These are phyloP conservation scores for Nothopassalora personata DNA, from an alignment of 2,329 filamentous ascomycete species.

Conservation along the genomic window DNA sequence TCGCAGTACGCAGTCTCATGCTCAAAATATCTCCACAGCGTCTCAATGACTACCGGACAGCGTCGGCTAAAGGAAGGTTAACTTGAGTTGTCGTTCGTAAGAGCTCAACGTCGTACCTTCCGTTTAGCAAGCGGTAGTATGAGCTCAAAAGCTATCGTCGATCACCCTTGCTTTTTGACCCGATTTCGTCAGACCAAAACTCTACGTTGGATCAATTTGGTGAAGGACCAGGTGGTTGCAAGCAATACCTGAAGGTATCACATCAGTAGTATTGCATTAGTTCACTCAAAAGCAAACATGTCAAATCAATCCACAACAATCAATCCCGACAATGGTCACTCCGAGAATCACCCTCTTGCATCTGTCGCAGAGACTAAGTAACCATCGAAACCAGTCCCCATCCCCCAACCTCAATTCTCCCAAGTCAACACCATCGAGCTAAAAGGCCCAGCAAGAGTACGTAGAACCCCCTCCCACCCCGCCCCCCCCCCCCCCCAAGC, in stretches of 20 bases:
- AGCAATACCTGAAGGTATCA: not conserved
- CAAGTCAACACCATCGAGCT: slow-evolving; percentile 17
- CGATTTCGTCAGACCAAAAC: not conserved
- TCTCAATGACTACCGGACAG: too few species aligned
- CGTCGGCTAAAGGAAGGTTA: too few species aligned
- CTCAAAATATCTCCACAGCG: too few species aligned
- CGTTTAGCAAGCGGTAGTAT: too few species aligned
- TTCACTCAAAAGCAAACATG: not conserved
- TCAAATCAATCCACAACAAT: not conserved
- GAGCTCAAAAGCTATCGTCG: not conserved
- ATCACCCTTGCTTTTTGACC: not conserved
- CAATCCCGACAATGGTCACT: not conserved
- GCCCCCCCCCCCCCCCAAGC: not conserved
- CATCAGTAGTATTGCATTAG: not conserved
- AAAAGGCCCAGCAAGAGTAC: slow-evolving; percentile 6
- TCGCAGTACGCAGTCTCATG: too few species aligned
- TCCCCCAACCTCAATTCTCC: slow-evolving; percentile 16
- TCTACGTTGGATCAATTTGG: not conserved
- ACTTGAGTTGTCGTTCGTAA: too few species aligned
- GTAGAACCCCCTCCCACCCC: not conserved
- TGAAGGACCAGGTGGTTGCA: not conserved
- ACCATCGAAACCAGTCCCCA: slow-evolving; percentile 1
- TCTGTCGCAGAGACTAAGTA: too few species aligned
- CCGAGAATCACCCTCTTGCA: not conserved
- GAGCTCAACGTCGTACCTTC: too few species aligned